These are phyloP conservation scores for Mortierella sp. DNA, from an alignment of 371 early-diverging fungal genomes.

Conservation along the genomic window DNA sequence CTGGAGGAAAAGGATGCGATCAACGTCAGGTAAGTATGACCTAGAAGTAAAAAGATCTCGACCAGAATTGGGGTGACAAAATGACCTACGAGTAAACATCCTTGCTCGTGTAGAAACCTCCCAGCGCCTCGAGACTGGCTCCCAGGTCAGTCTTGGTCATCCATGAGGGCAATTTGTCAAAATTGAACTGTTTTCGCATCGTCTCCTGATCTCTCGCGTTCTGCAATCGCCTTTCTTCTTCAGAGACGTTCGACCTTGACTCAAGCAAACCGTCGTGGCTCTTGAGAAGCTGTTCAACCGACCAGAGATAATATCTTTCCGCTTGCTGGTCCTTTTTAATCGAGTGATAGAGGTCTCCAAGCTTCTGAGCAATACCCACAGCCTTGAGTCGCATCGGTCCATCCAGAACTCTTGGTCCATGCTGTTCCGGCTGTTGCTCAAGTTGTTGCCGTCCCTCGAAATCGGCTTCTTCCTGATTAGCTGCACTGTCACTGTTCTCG, in stretches of 20 bases:
- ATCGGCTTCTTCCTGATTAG: no score
- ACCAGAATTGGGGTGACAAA: not conserved
- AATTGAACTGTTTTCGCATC: slow-evolving; percentile 57
- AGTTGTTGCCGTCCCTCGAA: not conserved
- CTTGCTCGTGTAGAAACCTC: slow-evolving; percentile 65
- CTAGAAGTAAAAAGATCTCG: not conserved
- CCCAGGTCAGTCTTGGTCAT: slow-evolving; percentile 68
- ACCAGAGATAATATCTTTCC: slow-evolving; percentile 72
- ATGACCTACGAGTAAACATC: slow-evolving; percentile 62
- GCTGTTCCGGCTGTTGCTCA: slow-evolving; percentile 3
- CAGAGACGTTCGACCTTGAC: not conserved
- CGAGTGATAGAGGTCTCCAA: slow-evolving; percentile 64
- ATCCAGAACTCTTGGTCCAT: slow-evolving; percentile 31
- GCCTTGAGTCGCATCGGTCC: slow-evolving; percentile 61
- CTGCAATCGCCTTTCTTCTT: slow-evolving; percentile 14
- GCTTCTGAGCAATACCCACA: slow-evolving; percentile 68
- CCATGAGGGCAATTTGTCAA: slow-evolving; percentile 72
- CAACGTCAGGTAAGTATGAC: no score
- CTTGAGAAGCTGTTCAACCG: slow-evolving; percentile 65
- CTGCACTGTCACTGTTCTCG: not conserved
- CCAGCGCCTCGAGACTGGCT: slow-evolving; percentile 68
- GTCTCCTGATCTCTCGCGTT: slow-evolving; percentile 33
- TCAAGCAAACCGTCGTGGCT: slow-evolving; percentile 19
- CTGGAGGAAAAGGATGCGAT: slow-evolving; percentile 51
- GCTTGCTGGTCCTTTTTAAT: slow-evolving; percentile 65